Conservation (phyloP, 345 rosid genomes). For the Stellera chamaejasme region DNA sequence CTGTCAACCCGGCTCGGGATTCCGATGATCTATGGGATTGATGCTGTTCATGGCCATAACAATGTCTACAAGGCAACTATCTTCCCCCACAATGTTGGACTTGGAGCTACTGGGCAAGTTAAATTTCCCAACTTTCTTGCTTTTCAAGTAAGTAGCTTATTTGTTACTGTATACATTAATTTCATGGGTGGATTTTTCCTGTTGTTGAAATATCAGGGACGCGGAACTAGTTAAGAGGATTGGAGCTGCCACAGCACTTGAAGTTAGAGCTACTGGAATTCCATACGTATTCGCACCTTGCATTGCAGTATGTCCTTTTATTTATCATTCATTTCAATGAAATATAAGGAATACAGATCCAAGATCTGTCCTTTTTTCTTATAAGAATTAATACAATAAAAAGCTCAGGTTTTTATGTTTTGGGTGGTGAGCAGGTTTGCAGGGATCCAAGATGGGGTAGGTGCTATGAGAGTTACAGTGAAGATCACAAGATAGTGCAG, state of each 20-base stretch:
- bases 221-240: slow-evolving; percentile 69
- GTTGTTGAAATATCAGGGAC: slow-evolving; percentile 34
- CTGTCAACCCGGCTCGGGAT: slow-evolving; percentile 69
- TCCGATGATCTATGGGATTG: slow-evolving; percentile 82
- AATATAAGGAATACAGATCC: not conserved
- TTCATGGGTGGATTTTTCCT: too few relatives aligned
- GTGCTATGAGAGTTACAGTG: slow-evolving; percentile 92
- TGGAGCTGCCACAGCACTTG: slow-evolving; percentile 89
- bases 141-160: not conserved
- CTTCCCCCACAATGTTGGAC: slow-evolving; percentile 82
- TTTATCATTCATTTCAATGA: not conserved
- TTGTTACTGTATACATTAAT: too few relatives aligned
- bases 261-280: slow-evolving; percentile 84
- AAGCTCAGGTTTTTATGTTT: not conserved
- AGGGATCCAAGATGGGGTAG: slow-evolving; percentile 98
- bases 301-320: slow-evolving; percentile 53
- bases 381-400: too few relatives aligned
- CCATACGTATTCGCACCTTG: slow-evolving; percentile 81
- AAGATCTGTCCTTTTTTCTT: not conserved
- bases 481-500: slow-evolving; percentile 60
- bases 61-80: slow-evolving; percentile 77
- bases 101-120: slow-evolving; percentile 71
- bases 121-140: not conserved
- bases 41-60: slow-evolving; percentile 82
- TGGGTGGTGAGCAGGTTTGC: slow-evolving; percentile 45